Percentiles rank a stretch among this genome's conserved stretches.
Conservation (phyloP, 2,329 filamentous ascomycete genomes). For the Anisogramma anomala region DNA sequence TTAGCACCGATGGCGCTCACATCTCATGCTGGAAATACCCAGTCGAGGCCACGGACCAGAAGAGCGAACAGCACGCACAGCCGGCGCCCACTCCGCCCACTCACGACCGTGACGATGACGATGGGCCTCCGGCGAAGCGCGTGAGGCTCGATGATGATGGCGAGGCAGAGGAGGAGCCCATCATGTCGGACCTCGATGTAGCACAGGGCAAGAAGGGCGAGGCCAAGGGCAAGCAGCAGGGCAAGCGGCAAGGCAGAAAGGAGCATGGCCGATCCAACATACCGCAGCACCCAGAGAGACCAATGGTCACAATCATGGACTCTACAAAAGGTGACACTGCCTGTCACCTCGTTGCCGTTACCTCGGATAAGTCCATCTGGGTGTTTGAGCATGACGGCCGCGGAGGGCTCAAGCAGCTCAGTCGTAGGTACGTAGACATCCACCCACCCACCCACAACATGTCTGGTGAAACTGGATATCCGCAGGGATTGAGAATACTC, state of each 20-base stretch:
- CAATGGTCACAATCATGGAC: slow-evolving; percentile 54
- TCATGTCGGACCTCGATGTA: slow-evolving; percentile 16
- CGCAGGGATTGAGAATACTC: neutral
- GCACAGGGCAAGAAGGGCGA: slow-evolving; percentile 11
- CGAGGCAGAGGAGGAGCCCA: slow-evolving; percentile 17
- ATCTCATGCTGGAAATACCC: slow-evolving; percentile 52
- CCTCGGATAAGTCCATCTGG: slow-evolving; percentile 82
- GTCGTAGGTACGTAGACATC: slow-evolving; percentile 47
- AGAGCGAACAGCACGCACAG: slow-evolving; percentile 3
- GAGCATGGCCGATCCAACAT: neutral
- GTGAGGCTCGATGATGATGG: slow-evolving; percentile 17
- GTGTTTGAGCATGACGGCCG: slow-evolving; percentile 59
- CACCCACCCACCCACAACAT: slow-evolving; percentile 15
- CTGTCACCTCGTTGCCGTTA: slow-evolving; percentile 63
- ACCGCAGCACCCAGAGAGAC: slow-evolving; percentile 9
- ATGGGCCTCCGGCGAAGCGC: slow-evolving; percentile 20
- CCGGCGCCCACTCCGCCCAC: neutral
- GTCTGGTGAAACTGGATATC: neutral
- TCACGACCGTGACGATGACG: slow-evolving; percentile 2
- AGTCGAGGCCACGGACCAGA: slow-evolving; percentile 21
- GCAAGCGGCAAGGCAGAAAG: slow-evolving; percentile 16
- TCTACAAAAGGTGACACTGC: slow-evolving; percentile 53
- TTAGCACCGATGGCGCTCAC: slow-evolving; percentile 45
- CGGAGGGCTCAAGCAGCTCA: slow-evolving; percentile 54
- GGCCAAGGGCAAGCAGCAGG: slow-evolving; percentile 20